Base-by-base conservation (phyloP, 1,284 basidiomycete species). In the Cryptococcus sp. region DNA sequence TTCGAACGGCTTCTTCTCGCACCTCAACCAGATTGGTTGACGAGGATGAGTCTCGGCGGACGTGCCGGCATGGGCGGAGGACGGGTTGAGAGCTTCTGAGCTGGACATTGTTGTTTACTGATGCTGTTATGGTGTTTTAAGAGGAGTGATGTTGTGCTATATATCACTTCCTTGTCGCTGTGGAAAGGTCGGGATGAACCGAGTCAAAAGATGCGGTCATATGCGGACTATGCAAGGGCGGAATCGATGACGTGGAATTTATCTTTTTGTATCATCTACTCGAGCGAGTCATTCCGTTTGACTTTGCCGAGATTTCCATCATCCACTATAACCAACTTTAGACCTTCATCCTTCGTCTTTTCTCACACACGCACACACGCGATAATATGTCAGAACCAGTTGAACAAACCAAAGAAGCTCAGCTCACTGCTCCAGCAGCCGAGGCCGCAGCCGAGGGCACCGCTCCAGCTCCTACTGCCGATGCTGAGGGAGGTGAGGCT, bases 1-100 rank as follows among this genome's bases (percentile, higher is more conserved):
- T 80, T 99, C 96, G 68, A 93, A 93, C 65, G 87, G 85, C 80
- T 96, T 97, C 78, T 88, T 95, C 83, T 97, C 93, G 81, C 92
- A 94, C 68, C 93, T 88, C 47, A 97, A 85, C 92, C 92, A 95
- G 69, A 95, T 67, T 22, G 77, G 70, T 57, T 78, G 78, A 52
- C 71, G 69, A 43, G 72, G 72, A 38, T 69, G 63, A 40, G 67
- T 68, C 53, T 72, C 67, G 60, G 70, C 64, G 11, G 69, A 74
- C 30, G 76, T 73, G 27, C 70, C 72, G 23, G 75, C 75, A 52
- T 58, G 54, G 47, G 64, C 38, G 27, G 50, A 47, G 40, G 23
- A 23, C 42, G 30, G 42, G 45, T 47, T 52, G 57, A 39, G 45
- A 47, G 17, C 39, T 39, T 45, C 25, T 50, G 35, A 10, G 39